Evolutionary conservation across 208 protist genomes (phyloP).

Genomic region (Lotmaria passim): DNA sequence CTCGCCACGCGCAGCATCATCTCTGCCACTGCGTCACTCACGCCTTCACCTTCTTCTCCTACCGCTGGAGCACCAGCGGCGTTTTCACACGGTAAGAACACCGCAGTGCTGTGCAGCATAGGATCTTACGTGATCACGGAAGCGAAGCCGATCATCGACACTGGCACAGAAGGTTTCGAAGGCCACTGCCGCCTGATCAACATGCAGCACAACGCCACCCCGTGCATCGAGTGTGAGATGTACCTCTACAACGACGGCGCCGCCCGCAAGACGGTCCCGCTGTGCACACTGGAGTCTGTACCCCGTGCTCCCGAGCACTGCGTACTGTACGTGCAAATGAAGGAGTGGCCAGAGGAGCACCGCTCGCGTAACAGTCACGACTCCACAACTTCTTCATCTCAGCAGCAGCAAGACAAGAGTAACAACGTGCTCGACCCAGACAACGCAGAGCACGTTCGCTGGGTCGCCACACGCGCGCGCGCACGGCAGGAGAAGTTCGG

Average conservation of each 20-base stretch:
- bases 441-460: slow-evolving; percentile 91
- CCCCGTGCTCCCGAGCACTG: slow-evolving; percentile 97
- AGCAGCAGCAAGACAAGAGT: too few species aligned
- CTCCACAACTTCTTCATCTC: slow-evolving; percentile 11
- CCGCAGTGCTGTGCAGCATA: slow-evolving; percentile 1
- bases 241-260: slow-evolving; percentile 86
- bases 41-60: neutral
- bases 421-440: slow-evolving; percentile 87
- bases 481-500: slow-evolving; percentile 88
- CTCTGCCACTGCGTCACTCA: neutral
- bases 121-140: slow-evolving; percentile 32
- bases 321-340: slow-evolving; percentile 93
- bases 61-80: neutral
- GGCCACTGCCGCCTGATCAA: slow-evolving; percentile 95
- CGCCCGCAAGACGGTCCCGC: slow-evolving; percentile 78
- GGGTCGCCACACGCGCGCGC: slow-evolving; percentile 80
- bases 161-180: slow-evolving; percentile 98
- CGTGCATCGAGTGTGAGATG: slow-evolving; percentile 93
- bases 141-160: slow-evolving; percentile 97
- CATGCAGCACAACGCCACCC: slow-evolving; percentile 54
- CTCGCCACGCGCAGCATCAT: slow-evolving; percentile 56
- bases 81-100: too few species aligned
- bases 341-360: slow-evolving; percentile 57
- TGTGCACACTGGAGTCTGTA: slow-evolving; percentile 96
- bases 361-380: neutral